Conservation (phyloP, 352 stramenopile species). For the Globisporangium lucens region DNA sequence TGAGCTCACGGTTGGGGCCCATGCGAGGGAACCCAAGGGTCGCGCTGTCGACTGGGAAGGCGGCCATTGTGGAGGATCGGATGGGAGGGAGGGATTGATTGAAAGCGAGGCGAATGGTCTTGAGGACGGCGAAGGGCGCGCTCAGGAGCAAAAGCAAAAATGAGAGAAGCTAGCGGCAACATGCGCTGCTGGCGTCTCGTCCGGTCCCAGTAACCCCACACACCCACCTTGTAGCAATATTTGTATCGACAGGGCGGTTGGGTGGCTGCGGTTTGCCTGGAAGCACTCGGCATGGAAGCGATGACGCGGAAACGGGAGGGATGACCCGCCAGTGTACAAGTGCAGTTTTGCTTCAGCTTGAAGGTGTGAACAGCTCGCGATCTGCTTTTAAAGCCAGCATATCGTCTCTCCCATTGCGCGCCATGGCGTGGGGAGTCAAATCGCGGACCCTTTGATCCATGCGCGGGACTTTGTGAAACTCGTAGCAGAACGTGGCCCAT, state of each 20-base stretch:
- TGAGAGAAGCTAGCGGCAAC: slow-evolving; percentile 20
- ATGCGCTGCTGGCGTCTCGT: background rate
- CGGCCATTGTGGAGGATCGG: slow-evolving; percentile 25
- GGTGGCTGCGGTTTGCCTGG: slow-evolving; percentile 7
- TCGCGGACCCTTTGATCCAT: background rate
- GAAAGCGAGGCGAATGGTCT: slow-evolving; percentile 24
- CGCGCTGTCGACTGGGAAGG: slow-evolving; percentile 58
- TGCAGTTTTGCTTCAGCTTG: background rate
- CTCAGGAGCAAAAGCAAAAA: slow-evolving; percentile 59
- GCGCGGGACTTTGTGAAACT: background rate
- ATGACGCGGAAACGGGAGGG: slow-evolving; percentile 3
- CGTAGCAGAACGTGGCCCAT: slow-evolving; percentile 36
- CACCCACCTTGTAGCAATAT: background rate
- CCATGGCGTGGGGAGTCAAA: background rate
- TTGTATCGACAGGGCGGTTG: background rate
- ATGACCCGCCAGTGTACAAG: background rate
- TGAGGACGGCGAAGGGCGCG: slow-evolving; percentile 28
- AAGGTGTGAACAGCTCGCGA: background rate
- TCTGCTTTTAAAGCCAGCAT: background rate
- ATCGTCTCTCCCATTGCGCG: background rate
- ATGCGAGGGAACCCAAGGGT: slow-evolving; percentile 91
- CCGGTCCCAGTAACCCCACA: background rate
- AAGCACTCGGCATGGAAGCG: background rate
- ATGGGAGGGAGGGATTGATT: slow-evolving; percentile 3
- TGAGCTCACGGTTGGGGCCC: slow-evolving; percentile 92